Base-by-base conservation (phyloP, 225 moss, liverwort and hornwort species). In the Physcomitrellopsis africana region DNA sequence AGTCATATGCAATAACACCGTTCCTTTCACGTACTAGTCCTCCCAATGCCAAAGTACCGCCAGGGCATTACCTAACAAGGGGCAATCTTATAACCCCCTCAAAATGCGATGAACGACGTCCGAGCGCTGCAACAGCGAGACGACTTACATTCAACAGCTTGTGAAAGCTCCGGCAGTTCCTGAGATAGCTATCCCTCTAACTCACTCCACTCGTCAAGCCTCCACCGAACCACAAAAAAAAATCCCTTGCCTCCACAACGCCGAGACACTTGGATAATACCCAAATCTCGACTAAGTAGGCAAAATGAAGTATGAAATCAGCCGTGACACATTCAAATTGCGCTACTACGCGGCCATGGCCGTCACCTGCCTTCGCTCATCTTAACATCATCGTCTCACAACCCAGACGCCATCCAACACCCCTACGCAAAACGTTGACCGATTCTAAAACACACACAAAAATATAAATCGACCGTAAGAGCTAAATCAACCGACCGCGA, bases 11-110 rank as follows among this genome's bases (percentile, higher is more conserved):
- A 46, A n/a, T 63, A 41, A 54, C 47, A 48, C 44, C 74, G 68
- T 24, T 48, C 3, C 55, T 37, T 55, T 18, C 74, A 41, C 16
- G 23, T 44, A 44, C 46, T 46, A 22, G 14, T 23, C 8, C 41
- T 75, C 49, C 47, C 64, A 75, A 69, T 80, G 75, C 57, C 62
- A 75, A 9, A 70, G 75, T 80, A 63, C 74, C 47, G n/a, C 69
- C 55, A 56, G 48, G 3, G 65, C 65, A 11, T 47, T 11, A 37
- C 65, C 47, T 2, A 45, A 64, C 64, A 57, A 61, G 75, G 37
- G 32, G 32, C 20, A 75, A 71, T 61, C 75, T 76, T 56, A 48
- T 46, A 76, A 83, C 72, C 72, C 64, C 73, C 76, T 59, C 72
- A 16, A 69, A 76, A 76, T 59, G 67, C 59, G 76, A 80, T 80